phyloP scores from a whole-genome alignment of 2,329 filamentous ascomycete species.

The Stenocarpella maydis region DNA sequence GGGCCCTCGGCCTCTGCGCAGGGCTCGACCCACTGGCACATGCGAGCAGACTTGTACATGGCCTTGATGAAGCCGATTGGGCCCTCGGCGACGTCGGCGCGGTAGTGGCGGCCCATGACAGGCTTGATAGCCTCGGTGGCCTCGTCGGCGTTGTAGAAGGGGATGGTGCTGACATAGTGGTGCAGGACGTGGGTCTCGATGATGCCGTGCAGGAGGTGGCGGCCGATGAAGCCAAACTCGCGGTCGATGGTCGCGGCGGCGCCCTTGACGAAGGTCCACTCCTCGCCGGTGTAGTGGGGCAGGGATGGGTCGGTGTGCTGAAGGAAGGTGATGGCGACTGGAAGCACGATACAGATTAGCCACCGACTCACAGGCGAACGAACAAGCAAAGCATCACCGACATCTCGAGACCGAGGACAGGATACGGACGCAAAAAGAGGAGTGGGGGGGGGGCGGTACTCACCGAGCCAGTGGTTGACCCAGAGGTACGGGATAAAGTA shows the following conservation, averaged over 20 bases:
- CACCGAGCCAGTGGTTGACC: slow-evolving; percentile 99
- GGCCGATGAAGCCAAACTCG: slow-evolving; percentile 95
- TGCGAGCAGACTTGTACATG: slow-evolving; percentile 81
- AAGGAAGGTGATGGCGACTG: slow-evolving; percentile 95
- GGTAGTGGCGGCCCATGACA: slow-evolving; percentile 96
- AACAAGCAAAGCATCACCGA: neutral
- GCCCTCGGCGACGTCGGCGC: slow-evolving; percentile 79
- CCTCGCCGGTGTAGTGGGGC: slow-evolving; percentile 85
- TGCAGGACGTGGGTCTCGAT: slow-evolving; percentile 98
- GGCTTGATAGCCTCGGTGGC: slow-evolving; percentile 92
- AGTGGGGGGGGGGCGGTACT: slow-evolving; percentile 50
- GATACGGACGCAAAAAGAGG: too few relatives aligned
- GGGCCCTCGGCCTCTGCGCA: slow-evolving; percentile 81
- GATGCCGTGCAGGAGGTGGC: slow-evolving; percentile 90
- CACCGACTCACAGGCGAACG: neutral
- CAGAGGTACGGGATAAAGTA: slow-evolving; percentile 95
- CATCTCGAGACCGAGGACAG: neutral
- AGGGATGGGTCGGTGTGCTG: slow-evolving; percentile 96
- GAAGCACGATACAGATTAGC: slow-evolving; percentile 23
- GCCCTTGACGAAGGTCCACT: slow-evolving; percentile 93
- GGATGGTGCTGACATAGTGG: slow-evolving; percentile 95
- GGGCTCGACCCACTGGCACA: slow-evolving; percentile 98
- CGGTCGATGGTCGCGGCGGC: slow-evolving; percentile 96
- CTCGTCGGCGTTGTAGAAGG: slow-evolving; percentile 96
- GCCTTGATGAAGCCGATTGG: slow-evolving; percentile 83